phyloP scores from a whole-genome alignment of 441 rosid species.

The Caryocar brasiliense region DNA sequence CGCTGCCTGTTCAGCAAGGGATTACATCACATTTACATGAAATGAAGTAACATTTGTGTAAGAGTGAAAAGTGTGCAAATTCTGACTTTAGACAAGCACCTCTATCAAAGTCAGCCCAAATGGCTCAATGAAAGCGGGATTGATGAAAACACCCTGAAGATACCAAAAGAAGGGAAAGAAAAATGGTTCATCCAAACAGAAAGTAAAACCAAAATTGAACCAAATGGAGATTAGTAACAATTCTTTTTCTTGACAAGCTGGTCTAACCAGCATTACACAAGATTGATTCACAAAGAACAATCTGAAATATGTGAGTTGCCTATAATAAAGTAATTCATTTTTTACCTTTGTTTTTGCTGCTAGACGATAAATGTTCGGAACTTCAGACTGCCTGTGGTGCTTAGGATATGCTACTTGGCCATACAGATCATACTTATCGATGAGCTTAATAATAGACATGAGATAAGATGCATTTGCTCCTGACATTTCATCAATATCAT shows the following conservation, averaged over 20 bases:
- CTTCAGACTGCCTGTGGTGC: slow-evolving; percentile 93
- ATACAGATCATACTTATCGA: slow-evolving; percentile 84
- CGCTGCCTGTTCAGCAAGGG: slow-evolving; percentile 57
- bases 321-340: too few species aligned
- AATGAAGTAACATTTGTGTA: not conserved
- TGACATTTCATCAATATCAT: slow-evolving; percentile 84
- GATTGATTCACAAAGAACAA: too few species aligned
- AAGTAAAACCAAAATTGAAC: too few species aligned
- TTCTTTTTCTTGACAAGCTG: too few species aligned
- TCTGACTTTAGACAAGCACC: slow-evolving; percentile 28
- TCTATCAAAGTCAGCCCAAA: slow-evolving; percentile 85
- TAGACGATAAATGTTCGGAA: slow-evolving; percentile 79
- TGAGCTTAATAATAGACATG: slow-evolving; percentile 74
- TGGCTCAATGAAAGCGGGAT: slow-evolving; percentile 91
- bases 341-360: slow-evolving; percentile 96
- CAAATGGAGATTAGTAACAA: too few species aligned
- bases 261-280: too few species aligned
- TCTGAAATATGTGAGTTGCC: too few species aligned
- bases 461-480: slow-evolving; percentile 64
- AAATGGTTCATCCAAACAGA: too few species aligned
- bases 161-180: not conserved
- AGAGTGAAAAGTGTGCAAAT: not conserved
- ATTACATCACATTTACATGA: not conserved
- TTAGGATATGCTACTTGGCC: slow-evolving; percentile 97
- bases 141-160: slow-evolving; percentile 79